Base-by-base conservation (phyloP, 768 basidiomycete genomes). In the Russula vinacea region DNA sequence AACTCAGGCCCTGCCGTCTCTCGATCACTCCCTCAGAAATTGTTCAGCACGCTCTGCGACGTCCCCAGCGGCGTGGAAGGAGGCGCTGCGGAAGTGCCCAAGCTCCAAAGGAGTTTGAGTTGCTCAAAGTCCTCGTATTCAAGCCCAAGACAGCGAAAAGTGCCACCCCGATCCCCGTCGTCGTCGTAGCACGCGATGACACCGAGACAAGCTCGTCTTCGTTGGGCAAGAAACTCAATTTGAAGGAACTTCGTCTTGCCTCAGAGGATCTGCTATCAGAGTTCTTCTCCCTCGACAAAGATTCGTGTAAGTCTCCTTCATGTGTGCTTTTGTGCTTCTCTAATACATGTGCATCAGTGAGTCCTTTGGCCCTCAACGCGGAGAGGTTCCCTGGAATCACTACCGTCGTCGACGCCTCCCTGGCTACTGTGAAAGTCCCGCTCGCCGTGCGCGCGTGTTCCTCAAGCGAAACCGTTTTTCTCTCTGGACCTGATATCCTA, bases 61-160 rank as follows among this genome's bases (percentile, higher is more conserved):
- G 61, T 90, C 89, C 51, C 92, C 89, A 1, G 81, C 83, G 0
- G 76, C 85, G 51, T 96, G 94, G 94, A 84, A 84, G 68, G 86
- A 86, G 50, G 84, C 87, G 50, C 76, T 97, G 70, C 78, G 81
- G 65, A 78, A 82, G 74, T 76, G 56, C 68, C 80, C 44, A 76
- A 80, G 14, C 81, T 26, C 86, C 88, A 1, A 77, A 76, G 53
- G 78, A 79, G 17, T 90, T 88, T 71, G 84, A 90, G 73, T 80
- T 92, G 70, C 82, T 90, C 73, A 94, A 94, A 75, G 90, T 89
- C 54, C 87, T 95, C 69, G 88, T 96, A 61, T 96, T 92, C 87
- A 98, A 98, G 74, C 94, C 94, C 37, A 95, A 95, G 76, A 93
- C 94, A 2, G 89, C 94, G n/a, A 97, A 97, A 75, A 83, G 84